Evolutionary conservation across 208 protist genomes (phyloP), one percentile per base, ranked within the genome.

Genomic region (Angomonas desouzai): DNA sequence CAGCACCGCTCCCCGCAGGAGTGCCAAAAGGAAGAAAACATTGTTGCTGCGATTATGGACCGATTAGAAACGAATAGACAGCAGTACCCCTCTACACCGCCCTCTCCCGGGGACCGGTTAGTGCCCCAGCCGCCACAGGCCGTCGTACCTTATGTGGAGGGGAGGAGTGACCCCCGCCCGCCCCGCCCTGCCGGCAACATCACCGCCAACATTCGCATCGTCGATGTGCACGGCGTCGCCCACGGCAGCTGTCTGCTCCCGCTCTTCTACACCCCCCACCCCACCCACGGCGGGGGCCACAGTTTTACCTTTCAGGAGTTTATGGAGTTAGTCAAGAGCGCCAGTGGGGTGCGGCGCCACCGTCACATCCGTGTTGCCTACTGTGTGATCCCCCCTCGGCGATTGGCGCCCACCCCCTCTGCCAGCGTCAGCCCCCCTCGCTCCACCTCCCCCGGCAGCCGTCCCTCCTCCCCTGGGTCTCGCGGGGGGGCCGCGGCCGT

Each of bases 341-440:
- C 29, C 11, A 11, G 6, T 23, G 51, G 51, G 3, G 28, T 57
- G 28, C 51, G 51, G 51, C 51, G 51, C 27, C 51, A 57, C 51
- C 51, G 51, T 34, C 28, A 28, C 10, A 20, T 57, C 28, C 11
- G 25, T 3, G 7, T 57, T 6, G 51, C 51, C n/a, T 57, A 57
- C 25, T 34, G 51, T 34, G 25, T 57, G 4, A n/a, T 20, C 51
- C 4, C 9, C 25, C 51, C 51, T 53, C 20, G 9, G 48, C 6
- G 4, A 53, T 4, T 20, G 48, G 4, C 23, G 18, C 48, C 20
- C 48, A 27, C 11, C 9, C 48, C 6, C 4, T 27, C 9, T 4
- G 20, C 7, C 11, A 53, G 18, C 48, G 20, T 53, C 48, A 27
- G 9, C 9, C 4, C 18, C 20, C 20, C 48, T 20, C 48, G 9